Percentiles rank a stretch among this genome's conserved stretches.
Conservation (phyloP, 345 rosid species). For the Citrus hindsii region DNA sequence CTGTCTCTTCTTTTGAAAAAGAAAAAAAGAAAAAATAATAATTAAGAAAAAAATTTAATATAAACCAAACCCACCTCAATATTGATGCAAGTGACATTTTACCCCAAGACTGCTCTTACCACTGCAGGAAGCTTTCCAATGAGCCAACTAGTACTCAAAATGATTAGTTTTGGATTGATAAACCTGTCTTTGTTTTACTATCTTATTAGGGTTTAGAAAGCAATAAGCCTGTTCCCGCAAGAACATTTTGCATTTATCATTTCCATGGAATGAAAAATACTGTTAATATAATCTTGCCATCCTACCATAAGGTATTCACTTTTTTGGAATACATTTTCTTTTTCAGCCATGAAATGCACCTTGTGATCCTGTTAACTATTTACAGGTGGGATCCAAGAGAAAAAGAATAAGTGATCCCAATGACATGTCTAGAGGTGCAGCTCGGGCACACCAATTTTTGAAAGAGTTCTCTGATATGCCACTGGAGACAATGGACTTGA, state of each 20-base stretch:
- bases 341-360: background rate
- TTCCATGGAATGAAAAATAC: background rate
- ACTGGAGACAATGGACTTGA: conserved; percentile 73
- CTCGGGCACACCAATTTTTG: conserved; percentile 72
- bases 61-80: background rate
- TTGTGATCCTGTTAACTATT: background rate
- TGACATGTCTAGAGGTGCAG: conserved; percentile 67
- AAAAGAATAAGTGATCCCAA: conserved; percentile 54
- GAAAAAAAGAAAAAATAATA: no score
- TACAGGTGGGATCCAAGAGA: conserved; percentile 68
- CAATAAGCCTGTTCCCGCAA: background rate
- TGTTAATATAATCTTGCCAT: background rate
- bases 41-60: no score
- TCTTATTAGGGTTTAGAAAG: background rate
- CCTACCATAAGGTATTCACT: background rate
- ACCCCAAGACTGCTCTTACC: background rate
- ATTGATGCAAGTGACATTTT: background rate
- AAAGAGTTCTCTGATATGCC: conserved; percentile 85
- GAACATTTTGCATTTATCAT: no score
- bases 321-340: no score
- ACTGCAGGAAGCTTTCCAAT: background rate
- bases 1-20: no score
- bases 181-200: background rate
- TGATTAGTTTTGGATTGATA: no score
- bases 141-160: background rate